These are phyloP conservation scores for Exophiala sideris DNA, from an alignment of 2,329 filamentous ascomycete genomes.

Conservation along the genomic window DNA sequence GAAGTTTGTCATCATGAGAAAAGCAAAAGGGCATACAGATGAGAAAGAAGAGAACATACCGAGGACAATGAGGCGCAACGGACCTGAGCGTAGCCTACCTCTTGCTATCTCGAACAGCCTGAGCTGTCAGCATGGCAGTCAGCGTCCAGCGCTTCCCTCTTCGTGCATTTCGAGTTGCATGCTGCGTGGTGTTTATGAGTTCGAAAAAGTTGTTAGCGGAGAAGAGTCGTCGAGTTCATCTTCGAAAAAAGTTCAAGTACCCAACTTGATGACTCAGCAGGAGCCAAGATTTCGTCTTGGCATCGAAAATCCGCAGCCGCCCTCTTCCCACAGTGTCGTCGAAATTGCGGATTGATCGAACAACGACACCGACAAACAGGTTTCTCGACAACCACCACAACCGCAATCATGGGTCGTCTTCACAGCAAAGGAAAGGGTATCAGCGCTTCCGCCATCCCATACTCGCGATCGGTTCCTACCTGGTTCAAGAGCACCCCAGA, in stretches of 20 bases:
- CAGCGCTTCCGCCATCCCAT: constrained; percentile 89
- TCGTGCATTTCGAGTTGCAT: too few species aligned
- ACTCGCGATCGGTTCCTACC: constrained; percentile 85
- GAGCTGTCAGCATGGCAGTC: too few species aligned
- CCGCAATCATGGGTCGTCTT: constrained; percentile 78
- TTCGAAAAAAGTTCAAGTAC: too few species aligned
- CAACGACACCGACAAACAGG: constrained; percentile 3
- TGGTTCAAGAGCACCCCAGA: constrained; percentile 99
- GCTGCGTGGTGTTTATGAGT: too few species aligned
- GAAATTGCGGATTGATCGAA: not conserved
- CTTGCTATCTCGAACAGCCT: too few species aligned
- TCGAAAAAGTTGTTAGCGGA: too few species aligned
- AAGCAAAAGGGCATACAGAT: constrained; percentile 19
- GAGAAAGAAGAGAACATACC: constrained; percentile 5
- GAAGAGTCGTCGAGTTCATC: too few species aligned
- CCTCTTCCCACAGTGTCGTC: not conserved
- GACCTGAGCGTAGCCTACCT: too few species aligned
- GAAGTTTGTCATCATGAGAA: constrained; percentile 68
- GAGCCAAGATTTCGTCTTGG: constrained; percentile 11
- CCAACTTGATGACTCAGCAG: not conserved
- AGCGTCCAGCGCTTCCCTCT: too few species aligned
- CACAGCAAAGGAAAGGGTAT: constrained; percentile 99
- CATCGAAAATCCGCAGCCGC: not conserved
- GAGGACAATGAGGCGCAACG: not conserved
- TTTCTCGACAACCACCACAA: constrained; percentile 20